phyloP scores from a whole-genome alignment of 331 rosid species.

The Acacia pycnantha region DNA sequence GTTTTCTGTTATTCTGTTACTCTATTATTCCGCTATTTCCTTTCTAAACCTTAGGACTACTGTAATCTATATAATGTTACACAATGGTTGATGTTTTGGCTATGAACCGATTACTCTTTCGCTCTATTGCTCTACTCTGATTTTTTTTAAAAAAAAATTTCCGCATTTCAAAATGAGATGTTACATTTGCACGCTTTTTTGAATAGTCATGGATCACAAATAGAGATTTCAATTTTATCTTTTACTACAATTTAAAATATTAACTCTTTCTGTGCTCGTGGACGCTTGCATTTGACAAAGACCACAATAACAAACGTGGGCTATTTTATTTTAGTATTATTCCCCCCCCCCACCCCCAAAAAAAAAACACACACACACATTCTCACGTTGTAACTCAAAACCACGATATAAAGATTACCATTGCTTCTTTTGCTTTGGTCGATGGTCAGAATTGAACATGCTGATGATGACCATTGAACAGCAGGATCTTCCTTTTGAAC shows the following conservation, averaged over 20 bases:
- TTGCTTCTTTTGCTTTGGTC: not conserved
- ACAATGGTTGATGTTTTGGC: no score
- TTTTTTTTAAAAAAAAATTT: no score
- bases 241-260: not conserved
- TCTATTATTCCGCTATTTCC: no score
- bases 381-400: not conserved
- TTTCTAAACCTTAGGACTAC: no score
- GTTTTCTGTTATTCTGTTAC: no score
- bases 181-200: not conserved
- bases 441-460: not conserved
- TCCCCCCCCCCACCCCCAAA: no score
- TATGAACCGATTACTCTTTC: rapidly evolving
- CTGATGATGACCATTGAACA: not conserved
- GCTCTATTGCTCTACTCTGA: no score
- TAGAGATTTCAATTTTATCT: not conserved
- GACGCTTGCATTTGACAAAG: not conserved
- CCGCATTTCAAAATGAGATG: no score
- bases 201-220: not conserved
- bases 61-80: no score
- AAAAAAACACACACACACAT: not conserved
- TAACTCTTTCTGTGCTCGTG: not conserved
- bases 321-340: not conserved
- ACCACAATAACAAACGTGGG: not conserved
- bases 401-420: not conserved
- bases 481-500: not conserved